Conservation (phyloP, 108 stramenopile genomes). For the Discostella stelligeroides region DNA sequence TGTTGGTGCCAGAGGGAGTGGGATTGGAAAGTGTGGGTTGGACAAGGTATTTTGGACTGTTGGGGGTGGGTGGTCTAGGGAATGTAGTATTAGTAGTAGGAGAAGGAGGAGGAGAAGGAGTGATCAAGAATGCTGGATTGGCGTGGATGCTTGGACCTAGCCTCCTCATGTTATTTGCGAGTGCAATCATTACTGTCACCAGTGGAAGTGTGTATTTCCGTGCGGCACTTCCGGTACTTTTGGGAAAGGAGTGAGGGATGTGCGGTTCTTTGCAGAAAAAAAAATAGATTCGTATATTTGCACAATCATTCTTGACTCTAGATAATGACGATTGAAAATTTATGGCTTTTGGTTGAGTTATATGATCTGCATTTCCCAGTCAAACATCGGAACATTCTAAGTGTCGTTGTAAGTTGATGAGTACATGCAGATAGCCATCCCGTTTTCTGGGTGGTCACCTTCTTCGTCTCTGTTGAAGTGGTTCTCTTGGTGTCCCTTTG, state of each 20-base stretch:
- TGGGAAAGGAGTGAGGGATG: slow-evolving; percentile 56
- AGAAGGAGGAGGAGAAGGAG: not conserved
- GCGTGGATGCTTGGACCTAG: slow-evolving; percentile 43
- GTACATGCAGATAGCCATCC: too few relatives aligned
- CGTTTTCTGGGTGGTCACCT: too few relatives aligned
- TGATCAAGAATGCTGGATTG: slow-evolving; percentile 23
- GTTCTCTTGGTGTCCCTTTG: too few relatives aligned
- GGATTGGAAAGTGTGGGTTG: slow-evolving; percentile 33
- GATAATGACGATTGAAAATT: too few relatives aligned
- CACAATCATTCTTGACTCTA: too few relatives aligned
- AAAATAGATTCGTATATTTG: too few relatives aligned
- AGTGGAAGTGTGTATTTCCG: slow-evolving; percentile 86
- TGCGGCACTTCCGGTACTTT: slow-evolving; percentile 70
- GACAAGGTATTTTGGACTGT: slow-evolving; percentile 20
- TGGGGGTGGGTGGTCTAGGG: slow-evolving; percentile 23
- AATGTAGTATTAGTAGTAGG: not conserved
- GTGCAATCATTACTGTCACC: slow-evolving; percentile 80
- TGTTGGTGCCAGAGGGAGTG: slow-evolving; percentile 58
- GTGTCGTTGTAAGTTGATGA: too few relatives aligned
- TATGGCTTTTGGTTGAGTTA: too few relatives aligned
- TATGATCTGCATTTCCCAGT: too few relatives aligned
- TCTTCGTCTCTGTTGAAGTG: too few relatives aligned
- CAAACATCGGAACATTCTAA: too few relatives aligned
- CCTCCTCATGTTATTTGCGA: slow-evolving; percentile 63
- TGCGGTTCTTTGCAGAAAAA: too few relatives aligned